Base-by-base conservation (phyloP, 192 early-diverging fungal species). In the Coemansia furcata region DNA sequence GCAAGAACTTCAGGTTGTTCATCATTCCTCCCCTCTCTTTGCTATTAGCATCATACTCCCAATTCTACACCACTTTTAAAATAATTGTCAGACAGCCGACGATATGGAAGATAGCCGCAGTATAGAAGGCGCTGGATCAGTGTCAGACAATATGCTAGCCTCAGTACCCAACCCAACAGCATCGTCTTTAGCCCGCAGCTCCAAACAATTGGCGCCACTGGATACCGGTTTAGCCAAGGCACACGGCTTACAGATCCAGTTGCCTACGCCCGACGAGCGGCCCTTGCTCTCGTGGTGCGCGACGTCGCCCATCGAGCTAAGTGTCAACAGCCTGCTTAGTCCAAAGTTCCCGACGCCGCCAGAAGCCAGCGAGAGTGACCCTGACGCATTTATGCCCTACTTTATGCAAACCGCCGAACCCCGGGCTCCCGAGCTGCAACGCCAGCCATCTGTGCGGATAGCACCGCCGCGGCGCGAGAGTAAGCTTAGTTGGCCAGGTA, bases 361-460 rank as follows among this genome's bases (percentile, higher is more conserved):
- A 1, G 30, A 44, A 7, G 21, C 70, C 14, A 59, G 26, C 21
- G 36, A 33, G 30, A 44, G 44, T 15, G 67, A 65, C 36, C 36
- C 72, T 6, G 14, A 26, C 9, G 76, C 46, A 36, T 82, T 82
- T 38, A 72, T 63, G 35, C 79, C 79, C 35, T 71, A 82, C 57
- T 65, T 40, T 36, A 82, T 82, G 79, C 65, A 70, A n/a, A 65
- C 54, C 29, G 67, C 46, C 6, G 60, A 76, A 47, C 74, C 79
- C 30, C 62, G 60, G 29, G 79, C 71, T 17, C 71, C 62, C 6
- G 79, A 82, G 49, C 71, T 80, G 26, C 78, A 67, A 60, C 61
- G 66, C 12, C 21, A 49, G 40, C 67, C 71, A 39, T 43, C 52
- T 38, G 19, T 29, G n/a, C 37, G 54, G 55, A 57, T 59, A 57